These are phyloP conservation scores for Aspergillus fischeri DNA, from an alignment of 2,329 filamentous ascomycete genomes.

Conservation along the genomic window DNA sequence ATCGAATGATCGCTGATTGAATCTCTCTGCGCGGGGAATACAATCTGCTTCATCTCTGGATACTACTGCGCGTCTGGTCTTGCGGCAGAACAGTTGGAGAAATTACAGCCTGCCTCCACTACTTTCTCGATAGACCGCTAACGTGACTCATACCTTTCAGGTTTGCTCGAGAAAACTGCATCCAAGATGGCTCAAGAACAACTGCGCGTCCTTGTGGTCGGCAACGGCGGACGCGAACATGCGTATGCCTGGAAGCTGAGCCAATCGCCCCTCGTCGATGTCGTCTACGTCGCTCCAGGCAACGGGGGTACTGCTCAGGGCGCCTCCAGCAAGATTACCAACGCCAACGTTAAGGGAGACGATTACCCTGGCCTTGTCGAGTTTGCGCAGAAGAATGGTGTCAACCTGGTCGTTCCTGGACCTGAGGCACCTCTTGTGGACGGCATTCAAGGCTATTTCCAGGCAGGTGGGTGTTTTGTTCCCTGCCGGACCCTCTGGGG, in stretches of 20 bases:
- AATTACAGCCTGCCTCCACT: neutral
- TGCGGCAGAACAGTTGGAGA: neutral
- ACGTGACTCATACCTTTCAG: slow-evolving; percentile 2
- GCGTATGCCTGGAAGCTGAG: slow-evolving; percentile 90
- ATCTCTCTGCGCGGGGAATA: neutral
- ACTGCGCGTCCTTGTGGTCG: slow-evolving; percentile 76
- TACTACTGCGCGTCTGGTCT: neutral
- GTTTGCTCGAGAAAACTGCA: slow-evolving; percentile 18
- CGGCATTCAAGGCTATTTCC: slow-evolving; percentile 82
- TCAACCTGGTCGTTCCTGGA: slow-evolving; percentile 84
- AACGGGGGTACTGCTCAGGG: slow-evolving; percentile 78
- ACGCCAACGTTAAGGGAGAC: slow-evolving; percentile 67
- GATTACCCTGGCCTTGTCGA: slow-evolving; percentile 74
- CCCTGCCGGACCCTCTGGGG: neutral
- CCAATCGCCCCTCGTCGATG: slow-evolving; percentile 72
- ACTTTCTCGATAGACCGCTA: neutral
- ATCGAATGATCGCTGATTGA: neutral
- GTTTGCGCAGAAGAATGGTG: slow-evolving; percentile 66
- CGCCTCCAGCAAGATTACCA: slow-evolving; percentile 59
- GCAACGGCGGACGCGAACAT: slow-evolving; percentile 92
- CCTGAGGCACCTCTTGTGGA: slow-evolving; percentile 92
- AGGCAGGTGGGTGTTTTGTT: slow-evolving; percentile 41
- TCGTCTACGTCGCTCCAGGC: slow-evolving; percentile 66
- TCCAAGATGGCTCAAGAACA: slow-evolving; percentile 39
- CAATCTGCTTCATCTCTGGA: neutral